Evolutionary conservation across 1,139 yeast species (phyloP), one percentile per base, ranked within the genome.

Genomic region (Lodderomyces theae): DNA sequence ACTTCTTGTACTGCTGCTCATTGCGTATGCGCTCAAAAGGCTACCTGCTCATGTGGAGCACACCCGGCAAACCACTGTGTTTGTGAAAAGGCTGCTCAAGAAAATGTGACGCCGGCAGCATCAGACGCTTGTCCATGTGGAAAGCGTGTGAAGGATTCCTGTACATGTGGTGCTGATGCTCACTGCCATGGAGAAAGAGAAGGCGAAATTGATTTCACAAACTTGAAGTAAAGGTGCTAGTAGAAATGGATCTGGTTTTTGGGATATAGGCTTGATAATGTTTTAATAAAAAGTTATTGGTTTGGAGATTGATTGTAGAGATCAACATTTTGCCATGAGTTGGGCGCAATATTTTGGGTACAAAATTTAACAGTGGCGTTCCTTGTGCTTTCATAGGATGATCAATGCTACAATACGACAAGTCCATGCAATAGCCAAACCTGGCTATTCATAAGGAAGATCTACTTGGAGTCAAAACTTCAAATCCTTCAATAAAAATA

Each of bases 31-130:
- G 77, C 78, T 49, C 53, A 68, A 45, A 69, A 70, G 51, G 69
- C 78, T 49, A 70, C 75, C 46, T 72, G 78, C 51, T 70, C 77
- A 15, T 72, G 78, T 61, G 78, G 78, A 21, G 66, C 67, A 44
- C 60, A 63, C 49, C 74, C 77, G 30, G 77, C 77, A 39, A 63
- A 70, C 53, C 53, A 69, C 45, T 72, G 78, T 49, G 61, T 55
- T 53, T 72, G 78, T 51, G 61, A 62, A 32, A 71, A 65, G 53
- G 73, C 77, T 37, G 49, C 65, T 17, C 51, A 48, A 41, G 77
- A 72, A 55, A 72, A 72, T 47, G 69, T 58, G 40, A 57, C 51
- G 31, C 77, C 76, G 25, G 46, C 62, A 30, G 46, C 64, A 31
- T 50, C 49, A 15, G 53, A 55, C 38, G 71, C 77, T 25, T 72